Conservation (phyloP, 2,329 filamentous ascomycete species). For the Stemphylium beticola region DNA sequence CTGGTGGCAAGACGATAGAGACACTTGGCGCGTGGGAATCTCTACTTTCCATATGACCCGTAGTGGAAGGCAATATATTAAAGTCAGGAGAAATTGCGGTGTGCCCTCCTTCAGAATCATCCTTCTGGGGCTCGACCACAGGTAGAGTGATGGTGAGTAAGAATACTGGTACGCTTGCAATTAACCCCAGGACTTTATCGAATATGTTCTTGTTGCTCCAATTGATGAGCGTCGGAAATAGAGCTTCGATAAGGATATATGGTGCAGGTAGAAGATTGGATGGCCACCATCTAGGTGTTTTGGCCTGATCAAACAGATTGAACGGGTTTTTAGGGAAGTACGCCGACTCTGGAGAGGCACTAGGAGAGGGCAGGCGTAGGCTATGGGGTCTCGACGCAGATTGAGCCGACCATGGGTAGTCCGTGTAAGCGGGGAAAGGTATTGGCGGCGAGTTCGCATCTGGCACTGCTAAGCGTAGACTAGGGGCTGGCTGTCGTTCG, state of each 20-base stretch:
- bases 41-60: slow-evolving; percentile 26
- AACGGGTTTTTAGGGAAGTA: slow-evolving; percentile 55
- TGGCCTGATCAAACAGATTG: slow-evolving; percentile 47
- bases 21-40: slow-evolving; percentile 28
- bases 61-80: slow-evolving; percentile 38
- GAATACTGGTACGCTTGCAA: slow-evolving; percentile 90
- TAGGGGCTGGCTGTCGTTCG: slow-evolving; percentile 35
- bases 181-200: slow-evolving; percentile 80
- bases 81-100: slow-evolving; percentile 35
- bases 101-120: slow-evolving; percentile 42
- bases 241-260: slow-evolving; percentile 70
- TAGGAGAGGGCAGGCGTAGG: slow-evolving; percentile 61
- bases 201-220: slow-evolving; percentile 85
- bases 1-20: slow-evolving; percentile 27
- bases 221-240: slow-evolving; percentile 85
- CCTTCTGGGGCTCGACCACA: slow-evolving; percentile 75
- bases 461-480: slow-evolving; percentile 53
- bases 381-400: slow-evolving; percentile 59
- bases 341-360: slow-evolving; percentile 57
- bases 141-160: slow-evolving; percentile 88
- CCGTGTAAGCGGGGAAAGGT: slow-evolving; percentile 73
- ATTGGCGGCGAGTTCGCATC: slow-evolving; percentile 55
- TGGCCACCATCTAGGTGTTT: slow-evolving; percentile 77
- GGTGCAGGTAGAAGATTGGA: slow-evolving; percentile 75
- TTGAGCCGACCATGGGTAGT: slow-evolving; percentile 54